Evolutionary conservation across 768 basidiomycete species (phyloP).

Genomic region (Coprinopsis strossmayeri): DNA sequence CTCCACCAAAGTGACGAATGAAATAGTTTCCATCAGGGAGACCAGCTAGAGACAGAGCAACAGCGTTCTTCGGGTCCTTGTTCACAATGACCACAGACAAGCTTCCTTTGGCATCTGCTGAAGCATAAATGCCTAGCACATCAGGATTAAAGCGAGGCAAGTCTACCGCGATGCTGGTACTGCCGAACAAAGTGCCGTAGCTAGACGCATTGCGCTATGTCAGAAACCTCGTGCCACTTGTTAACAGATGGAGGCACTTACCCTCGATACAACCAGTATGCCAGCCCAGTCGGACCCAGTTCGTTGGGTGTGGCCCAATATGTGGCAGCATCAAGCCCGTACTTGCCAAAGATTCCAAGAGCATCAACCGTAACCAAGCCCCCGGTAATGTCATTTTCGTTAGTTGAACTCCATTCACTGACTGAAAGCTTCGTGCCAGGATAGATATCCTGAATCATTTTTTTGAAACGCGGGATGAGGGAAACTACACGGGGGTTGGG

Average conservation of each 20-base stretch:
- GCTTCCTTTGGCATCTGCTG: slow-evolving; percentile 27
- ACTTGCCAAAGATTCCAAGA: slow-evolving; percentile 45
- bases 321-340: slow-evolving; percentile 43
- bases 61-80: slow-evolving; percentile 37
- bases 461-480: slow-evolving; percentile 45
- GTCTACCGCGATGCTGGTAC: slow-evolving; percentile 37
- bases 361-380: slow-evolving; percentile 45
- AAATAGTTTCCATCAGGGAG: slow-evolving; percentile 45
- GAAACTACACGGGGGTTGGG: slow-evolving; percentile 35
- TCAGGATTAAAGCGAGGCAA: slow-evolving; percentile 33
- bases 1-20: slow-evolving; percentile 50
- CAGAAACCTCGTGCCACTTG: neutral
- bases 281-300: slow-evolving; percentile 42
- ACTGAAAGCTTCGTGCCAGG: slow-evolving; percentile 53
- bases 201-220: slow-evolving; percentile 17
- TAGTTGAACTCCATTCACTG: slow-evolving; percentile 43
- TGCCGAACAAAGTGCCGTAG: slow-evolving; percentile 41
- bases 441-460: slow-evolving; percentile 40
- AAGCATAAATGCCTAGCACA: slow-evolving; percentile 41
- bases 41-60: slow-evolving; percentile 34
- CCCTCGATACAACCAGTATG: slow-evolving; percentile 54
- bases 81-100: slow-evolving; percentile 43
- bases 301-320: slow-evolving; percentile 47
- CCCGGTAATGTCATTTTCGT: slow-evolving; percentile 45
- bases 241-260: slow-evolving; percentile 15